These are phyloP conservation scores for Xylaria sp. DNA, from an alignment of 2,329 filamentous ascomycete genomes.

Conservation along the genomic window DNA sequence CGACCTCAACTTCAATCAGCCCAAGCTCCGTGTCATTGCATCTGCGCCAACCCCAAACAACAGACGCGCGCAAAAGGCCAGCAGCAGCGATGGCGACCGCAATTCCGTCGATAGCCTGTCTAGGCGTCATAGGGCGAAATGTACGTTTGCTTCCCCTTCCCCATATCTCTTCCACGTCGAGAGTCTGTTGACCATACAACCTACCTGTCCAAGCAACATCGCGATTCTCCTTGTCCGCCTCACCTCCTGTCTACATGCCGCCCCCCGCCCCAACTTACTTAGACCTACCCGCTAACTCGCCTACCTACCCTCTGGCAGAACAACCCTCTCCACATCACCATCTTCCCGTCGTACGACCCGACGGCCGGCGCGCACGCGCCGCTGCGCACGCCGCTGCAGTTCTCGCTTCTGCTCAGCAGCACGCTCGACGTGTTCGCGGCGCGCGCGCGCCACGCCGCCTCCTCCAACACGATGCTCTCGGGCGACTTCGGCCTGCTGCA, in stretches of 20 bases:
- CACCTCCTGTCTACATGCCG: not conserved
- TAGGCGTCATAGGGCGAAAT: constrained; percentile 92
- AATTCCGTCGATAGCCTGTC: constrained; percentile 83
- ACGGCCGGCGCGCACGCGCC: constrained; percentile 55
- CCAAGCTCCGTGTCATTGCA: not conserved
- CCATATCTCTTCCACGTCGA: not conserved
- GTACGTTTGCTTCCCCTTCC: constrained; percentile 51
- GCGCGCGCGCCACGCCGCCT: constrained; percentile 70
- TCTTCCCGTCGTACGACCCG: constrained; percentile 76
- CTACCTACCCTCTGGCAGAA: constrained; percentile 61
- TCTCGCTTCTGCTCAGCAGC: constrained; percentile 86
- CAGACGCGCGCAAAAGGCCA: not conserved
- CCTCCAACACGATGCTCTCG: constrained; percentile 49
- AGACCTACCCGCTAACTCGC: constrained; percentile 10
- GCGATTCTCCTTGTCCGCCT: not conserved
- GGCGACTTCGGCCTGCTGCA: constrained; percentile 92
- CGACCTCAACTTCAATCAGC: not conserved
- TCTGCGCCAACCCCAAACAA: not conserved
- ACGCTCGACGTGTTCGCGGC: constrained; percentile 94
- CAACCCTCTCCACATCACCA: constrained; percentile 90
- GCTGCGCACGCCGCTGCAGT: constrained; percentile 78
- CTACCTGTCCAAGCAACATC: no score
- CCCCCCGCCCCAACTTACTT: not conserved
- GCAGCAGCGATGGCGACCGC: constrained; percentile 55
- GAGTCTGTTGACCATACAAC: not conserved